Percentiles rank a stretch among this genome's conserved stretches.
Conservation (phyloP, 306 rosid genomes). For the Prunus campanulata region DNA sequence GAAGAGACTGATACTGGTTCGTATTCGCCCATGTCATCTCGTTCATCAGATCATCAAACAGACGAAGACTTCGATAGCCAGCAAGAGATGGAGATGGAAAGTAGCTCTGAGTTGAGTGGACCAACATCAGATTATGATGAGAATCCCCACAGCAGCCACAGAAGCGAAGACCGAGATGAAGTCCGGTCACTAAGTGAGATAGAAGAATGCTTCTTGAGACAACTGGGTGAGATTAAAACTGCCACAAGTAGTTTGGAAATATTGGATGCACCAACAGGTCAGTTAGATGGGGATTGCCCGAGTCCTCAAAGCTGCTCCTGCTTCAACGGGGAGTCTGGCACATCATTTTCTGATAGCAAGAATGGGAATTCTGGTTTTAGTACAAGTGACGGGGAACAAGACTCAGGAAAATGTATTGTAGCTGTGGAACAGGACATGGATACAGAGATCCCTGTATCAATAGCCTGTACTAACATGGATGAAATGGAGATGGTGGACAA, state of each 20-base stretch:
- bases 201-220: conserved; percentile 66
- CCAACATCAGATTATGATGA: conserved; percentile 45
- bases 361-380: conserved; percentile 42
- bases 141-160: conserved; percentile 33
- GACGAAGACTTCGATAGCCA: conserved; percentile 73
- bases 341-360: conserved; percentile 44
- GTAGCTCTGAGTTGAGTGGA: conserved; percentile 52
- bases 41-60: conserved; percentile 51
- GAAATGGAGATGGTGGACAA: conserved; percentile 43
- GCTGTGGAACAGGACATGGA: conserved; percentile 34
- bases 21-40: conserved; percentile 72
- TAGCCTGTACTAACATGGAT: conserved; percentile 31
- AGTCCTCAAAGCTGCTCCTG: conserved; percentile 45
- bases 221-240: conserved; percentile 41
- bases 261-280: conserved; percentile 32
- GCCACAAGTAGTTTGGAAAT: conserved; percentile 14
- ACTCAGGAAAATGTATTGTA: conserved; percentile 25
- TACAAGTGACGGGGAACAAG: conserved; percentile 39
- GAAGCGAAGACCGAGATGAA: conserved; percentile 45
- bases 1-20: conserved; percentile 58
- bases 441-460: conserved; percentile 29
- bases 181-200: conserved; percentile 49
- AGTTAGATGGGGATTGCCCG: conserved; percentile 27
- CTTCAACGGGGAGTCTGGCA: conserved; percentile 34
- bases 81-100: conserved; percentile 69